A percentile compares a stretch with the other conserved stretches of the same genome.
phyloP scores from a whole-genome alignment of 345 rosid species.

The Stellera chamaejasme region DNA sequence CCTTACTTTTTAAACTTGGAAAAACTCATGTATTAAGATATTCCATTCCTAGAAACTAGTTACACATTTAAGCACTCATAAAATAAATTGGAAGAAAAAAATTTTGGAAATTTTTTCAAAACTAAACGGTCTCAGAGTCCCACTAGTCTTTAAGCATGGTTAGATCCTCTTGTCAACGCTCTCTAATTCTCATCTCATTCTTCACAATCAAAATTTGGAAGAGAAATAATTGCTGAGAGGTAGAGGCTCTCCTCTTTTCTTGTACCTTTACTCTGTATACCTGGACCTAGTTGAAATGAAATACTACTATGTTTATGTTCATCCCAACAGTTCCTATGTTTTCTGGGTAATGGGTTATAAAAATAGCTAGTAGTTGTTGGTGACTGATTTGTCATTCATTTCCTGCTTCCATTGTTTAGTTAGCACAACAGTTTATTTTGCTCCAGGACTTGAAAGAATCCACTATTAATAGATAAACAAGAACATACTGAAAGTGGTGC shows the following conservation, averaged over 20 bases:
- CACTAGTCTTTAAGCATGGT: slow-evolving; percentile 19
- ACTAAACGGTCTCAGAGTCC: slow-evolving; percentile 12
- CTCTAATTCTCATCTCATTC: slow-evolving; percentile 15
- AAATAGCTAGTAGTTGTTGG: neutral
- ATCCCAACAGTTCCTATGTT: neutral
- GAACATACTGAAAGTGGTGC: no score
- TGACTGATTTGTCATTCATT: neutral
- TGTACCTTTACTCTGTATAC: slow-evolving; percentile 24
- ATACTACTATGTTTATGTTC: slow-evolving; percentile 16
- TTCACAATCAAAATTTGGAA: slow-evolving; percentile 10
- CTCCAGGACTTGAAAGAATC: no score
- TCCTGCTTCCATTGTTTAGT: no score
- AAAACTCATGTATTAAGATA: no score
- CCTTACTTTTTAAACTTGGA: no score
- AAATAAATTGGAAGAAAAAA: no score
- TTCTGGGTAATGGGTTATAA: slow-evolving; percentile 4
- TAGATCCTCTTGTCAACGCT: slow-evolving; percentile 23
- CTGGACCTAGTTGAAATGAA: slow-evolving; percentile 28
- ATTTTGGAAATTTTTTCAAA: slow-evolving; percentile 13
- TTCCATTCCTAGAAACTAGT: no score
- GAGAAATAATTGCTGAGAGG: slow-evolving; percentile 27
- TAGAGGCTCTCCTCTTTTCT: slow-evolving; percentile 10
- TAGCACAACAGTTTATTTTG: no score
- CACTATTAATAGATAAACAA: no score
- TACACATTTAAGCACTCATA: no score